Conservation (phyloP, 2,329 filamentous ascomycete species). For the Pestalotiopsis sp. region DNA sequence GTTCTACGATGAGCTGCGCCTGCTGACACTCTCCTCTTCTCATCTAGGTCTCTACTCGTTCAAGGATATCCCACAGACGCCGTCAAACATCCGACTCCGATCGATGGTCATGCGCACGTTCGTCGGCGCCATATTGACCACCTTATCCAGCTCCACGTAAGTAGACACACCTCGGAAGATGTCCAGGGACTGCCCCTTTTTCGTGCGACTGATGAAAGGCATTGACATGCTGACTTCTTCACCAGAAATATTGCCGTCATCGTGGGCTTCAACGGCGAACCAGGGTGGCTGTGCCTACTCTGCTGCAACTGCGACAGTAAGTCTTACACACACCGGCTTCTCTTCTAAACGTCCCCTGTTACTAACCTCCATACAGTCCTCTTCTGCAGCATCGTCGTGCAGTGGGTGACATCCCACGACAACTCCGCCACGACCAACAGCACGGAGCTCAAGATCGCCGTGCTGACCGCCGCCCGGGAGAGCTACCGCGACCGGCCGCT, state of each 20-base stretch:
- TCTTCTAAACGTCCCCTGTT: not conserved
- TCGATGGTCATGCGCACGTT: conserved; percentile 60
- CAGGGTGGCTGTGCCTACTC: conserved; percentile 66
- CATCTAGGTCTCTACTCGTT: conserved; percentile 55
- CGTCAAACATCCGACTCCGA: conserved; percentile 45
- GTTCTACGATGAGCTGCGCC: not conserved
- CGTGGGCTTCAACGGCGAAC: conserved; percentile 60
- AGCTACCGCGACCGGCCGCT: not conserved
- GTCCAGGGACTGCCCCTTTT: not conserved
- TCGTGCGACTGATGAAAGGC: not conserved
- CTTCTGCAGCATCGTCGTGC: conserved; percentile 62
- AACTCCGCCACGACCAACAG: conserved; percentile 32
- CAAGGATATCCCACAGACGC: conserved; percentile 44
- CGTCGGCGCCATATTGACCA: conserved; percentile 57
- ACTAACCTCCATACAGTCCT: conserved; percentile 42
- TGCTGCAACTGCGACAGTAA: conserved; percentile 65
- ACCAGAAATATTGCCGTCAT: conserved; percentile 59
- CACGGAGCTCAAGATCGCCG: not conserved
- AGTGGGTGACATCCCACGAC: conserved; percentile 58
- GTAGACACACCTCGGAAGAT: conserved; percentile 18
- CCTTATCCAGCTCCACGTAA: conserved; percentile 59
- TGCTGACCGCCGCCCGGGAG: not conserved
- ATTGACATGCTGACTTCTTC: not conserved
- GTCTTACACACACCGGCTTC: conserved; percentile 18
- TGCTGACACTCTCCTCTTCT: not conserved